Evolutionary conservation across 805 yeast species (phyloP).

Genomic region (Yamadazyma scolyti): DNA sequence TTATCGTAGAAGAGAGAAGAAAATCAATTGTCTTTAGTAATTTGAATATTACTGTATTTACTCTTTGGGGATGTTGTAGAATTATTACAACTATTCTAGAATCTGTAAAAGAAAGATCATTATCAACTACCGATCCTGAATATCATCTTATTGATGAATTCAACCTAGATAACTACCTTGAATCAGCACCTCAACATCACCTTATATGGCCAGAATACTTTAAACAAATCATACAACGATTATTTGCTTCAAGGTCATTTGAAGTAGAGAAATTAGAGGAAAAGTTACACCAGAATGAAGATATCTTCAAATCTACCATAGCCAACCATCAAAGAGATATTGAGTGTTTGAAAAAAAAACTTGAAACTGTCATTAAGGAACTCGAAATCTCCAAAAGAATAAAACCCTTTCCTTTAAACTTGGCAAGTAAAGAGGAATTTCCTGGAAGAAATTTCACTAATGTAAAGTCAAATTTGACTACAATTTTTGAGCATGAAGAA

Average conservation of each 20-base stretch:
- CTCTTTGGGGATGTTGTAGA: conserved; percentile 25
- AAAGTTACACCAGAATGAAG: too few species aligned
- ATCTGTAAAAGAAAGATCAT: conserved; percentile 1
- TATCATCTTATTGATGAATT: conserved; percentile 13
- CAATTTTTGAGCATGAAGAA: too few species aligned
- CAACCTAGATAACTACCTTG: conserved; percentile 6
- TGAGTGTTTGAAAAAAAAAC: too few species aligned
- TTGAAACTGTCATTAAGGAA: too few species aligned
- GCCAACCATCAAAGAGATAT: too few species aligned
- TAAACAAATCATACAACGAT: too few species aligned
- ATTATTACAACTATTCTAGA: conserved; percentile 14
- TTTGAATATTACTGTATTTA: conserved; percentile 31
- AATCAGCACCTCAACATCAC: too few species aligned
- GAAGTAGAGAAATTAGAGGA: too few species aligned
- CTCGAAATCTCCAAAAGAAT: conserved; percentile 3
- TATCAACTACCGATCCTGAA: too few species aligned
- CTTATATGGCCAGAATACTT: too few species aligned
- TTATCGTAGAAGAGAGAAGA: conserved; percentile 22
- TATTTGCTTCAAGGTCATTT: too few species aligned
- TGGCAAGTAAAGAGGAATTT: conserved; percentile 1
- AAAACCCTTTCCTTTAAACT: conserved; percentile 19
- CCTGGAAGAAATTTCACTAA: background rate
- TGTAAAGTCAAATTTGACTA: background rate
- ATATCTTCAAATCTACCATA: too few species aligned
- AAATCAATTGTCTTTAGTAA: conserved; percentile 28